These are phyloP conservation scores for Rhexocercosporidium sp. DNA, from an alignment of 2,329 filamentous ascomycete species.

Conservation along the genomic window DNA sequence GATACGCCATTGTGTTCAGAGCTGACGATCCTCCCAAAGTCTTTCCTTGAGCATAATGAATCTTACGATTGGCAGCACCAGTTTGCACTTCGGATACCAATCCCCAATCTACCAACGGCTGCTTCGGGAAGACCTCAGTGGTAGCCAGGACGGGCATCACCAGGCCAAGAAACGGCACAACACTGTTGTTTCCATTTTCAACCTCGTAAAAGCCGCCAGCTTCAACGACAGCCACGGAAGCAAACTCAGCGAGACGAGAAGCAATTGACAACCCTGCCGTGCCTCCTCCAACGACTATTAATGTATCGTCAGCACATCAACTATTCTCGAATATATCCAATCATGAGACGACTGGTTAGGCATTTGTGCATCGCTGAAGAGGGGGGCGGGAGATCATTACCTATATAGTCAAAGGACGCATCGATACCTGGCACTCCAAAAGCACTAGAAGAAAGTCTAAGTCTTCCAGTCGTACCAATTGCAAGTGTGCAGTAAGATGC, in stretches of 20 bases:
- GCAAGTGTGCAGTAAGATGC: neutral
- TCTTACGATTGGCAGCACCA: neutral
- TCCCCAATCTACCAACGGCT: conserved; percentile 26
- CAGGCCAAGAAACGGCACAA: conserved; percentile 10
- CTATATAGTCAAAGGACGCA: conserved; percentile 47
- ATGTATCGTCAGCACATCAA: neutral
- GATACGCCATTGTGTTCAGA: conserved; percentile 48
- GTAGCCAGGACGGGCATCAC: conserved; percentile 3
- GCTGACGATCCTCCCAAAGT: conserved; percentile 46
- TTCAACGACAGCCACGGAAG: conserved; percentile 48
- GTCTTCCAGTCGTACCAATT: neutral
- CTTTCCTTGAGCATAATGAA: conserved; percentile 31
- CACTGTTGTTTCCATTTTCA: conserved; percentile 26
- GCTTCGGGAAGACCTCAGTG: neutral
- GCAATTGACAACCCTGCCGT: conserved; percentile 52
- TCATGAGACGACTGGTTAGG: neutral
- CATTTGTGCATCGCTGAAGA: neutral
- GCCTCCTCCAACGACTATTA: conserved; percentile 50
- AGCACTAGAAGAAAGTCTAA: conserved; percentile 21
- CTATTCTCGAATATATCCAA: neutral
- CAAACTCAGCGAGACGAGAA: conserved; percentile 44
- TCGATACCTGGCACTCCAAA: conserved; percentile 28
- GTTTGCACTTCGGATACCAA: conserved; percentile 21
- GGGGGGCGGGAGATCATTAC: conserved; percentile 4
- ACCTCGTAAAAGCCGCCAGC: conserved; percentile 42